A percentile compares a stretch with the other conserved stretches of the same genome.
phyloP scores from a whole-genome alignment of 2,329 filamentous ascomycete species.

The Penicillium sp. region DNA sequence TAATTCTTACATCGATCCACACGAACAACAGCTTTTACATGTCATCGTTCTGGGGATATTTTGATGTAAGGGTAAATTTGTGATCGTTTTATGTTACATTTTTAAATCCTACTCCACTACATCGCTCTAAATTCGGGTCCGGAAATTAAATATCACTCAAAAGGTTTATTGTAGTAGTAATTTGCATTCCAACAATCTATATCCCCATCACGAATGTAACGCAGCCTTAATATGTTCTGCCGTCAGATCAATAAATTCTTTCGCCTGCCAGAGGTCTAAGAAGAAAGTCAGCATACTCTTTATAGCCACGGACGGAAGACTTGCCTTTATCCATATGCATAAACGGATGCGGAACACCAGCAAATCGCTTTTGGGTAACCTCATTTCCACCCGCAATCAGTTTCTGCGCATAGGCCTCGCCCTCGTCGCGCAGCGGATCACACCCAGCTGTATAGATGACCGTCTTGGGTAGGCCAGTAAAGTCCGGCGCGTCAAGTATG shows the following conservation, averaged over 20 bases:
- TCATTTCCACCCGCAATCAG: slow-evolving; percentile 46
- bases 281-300: neutral
- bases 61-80: too few relatives aligned
- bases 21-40: too few relatives aligned
- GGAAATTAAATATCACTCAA: too few relatives aligned
- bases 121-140: too few relatives aligned
- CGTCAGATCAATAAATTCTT: slow-evolving; percentile 28
- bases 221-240: slow-evolving; percentile 14
- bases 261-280: slow-evolving; percentile 27
- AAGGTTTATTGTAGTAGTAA: too few relatives aligned
- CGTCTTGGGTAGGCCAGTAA: slow-evolving; percentile 35
- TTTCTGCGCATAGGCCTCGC: slow-evolving; percentile 46
- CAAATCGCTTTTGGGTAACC: slow-evolving; percentile 47
- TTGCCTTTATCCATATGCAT: slow-evolving; percentile 45
- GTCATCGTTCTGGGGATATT: too few relatives aligned
- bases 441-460: slow-evolving; percentile 45
- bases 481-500: slow-evolving; percentile 36
- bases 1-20: too few relatives aligned
- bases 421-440: slow-evolving; percentile 50
- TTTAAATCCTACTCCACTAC: too few relatives aligned
- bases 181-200: too few relatives aligned
- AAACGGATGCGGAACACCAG: slow-evolving; percentile 50
- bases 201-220: neutral
- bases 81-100: too few relatives aligned
- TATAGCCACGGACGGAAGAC: too few relatives aligned